Evolutionary conservation across 257 asterid genomes (phyloP).

Genomic region (Handroanthus guayacan): DNA sequence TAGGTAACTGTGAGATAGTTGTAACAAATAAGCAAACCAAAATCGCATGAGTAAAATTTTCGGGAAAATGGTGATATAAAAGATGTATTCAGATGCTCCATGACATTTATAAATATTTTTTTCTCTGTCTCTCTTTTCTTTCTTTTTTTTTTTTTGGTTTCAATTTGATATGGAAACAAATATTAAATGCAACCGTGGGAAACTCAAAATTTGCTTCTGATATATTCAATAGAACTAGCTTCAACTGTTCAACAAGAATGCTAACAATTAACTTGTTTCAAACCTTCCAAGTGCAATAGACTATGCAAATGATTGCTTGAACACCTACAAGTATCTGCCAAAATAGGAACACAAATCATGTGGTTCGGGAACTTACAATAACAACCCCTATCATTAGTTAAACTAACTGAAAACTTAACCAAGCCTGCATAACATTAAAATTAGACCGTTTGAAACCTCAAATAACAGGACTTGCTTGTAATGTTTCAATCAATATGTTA

Average conservation of each 20-base stretch:
- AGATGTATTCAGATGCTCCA: constrained; percentile 3
- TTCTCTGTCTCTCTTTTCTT: no score
- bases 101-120: not conserved
- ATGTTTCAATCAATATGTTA: no score
- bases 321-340: no score
- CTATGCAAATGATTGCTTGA: no score
- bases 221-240: not conserved
- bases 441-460: no score
- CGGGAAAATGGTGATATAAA: not conserved
- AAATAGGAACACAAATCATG: no score
- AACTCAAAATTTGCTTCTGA: not conserved
- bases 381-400: no score
- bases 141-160: no score
- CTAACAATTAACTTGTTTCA: not conserved
- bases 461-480: no score
- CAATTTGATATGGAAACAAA: not conserved
- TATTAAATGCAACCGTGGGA: not conserved
- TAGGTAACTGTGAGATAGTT: not conserved
- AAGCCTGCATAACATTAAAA: no score
- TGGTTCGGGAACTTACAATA: no score
- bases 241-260: not conserved
- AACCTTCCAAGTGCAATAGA: not conserved
- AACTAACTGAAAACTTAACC: no score
- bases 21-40: constrained; percentile 16
- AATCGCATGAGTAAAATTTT: not conserved